Conservation (phyloP, 371 early-diverging fungal species). For the Rhizomucor miehei region DNA sequence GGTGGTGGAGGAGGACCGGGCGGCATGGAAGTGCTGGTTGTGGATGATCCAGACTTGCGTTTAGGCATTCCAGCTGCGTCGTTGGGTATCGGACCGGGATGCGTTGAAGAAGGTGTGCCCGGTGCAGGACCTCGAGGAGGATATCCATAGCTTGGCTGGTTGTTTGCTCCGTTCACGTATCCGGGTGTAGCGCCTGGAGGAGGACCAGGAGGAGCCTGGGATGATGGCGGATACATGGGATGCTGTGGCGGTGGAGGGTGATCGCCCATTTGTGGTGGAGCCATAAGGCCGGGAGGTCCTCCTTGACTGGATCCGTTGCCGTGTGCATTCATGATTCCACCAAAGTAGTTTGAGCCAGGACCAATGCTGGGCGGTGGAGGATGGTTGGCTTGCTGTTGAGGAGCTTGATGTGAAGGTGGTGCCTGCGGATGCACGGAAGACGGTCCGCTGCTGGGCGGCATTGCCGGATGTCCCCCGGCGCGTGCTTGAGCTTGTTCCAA, state of each 20-base stretch:
- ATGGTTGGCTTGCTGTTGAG: constrained; percentile 21
- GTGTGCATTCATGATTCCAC: constrained; percentile 45
- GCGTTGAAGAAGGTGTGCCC: constrained; percentile 9
- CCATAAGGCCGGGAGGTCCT: constrained; percentile 31
- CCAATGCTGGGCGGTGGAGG: constrained; percentile 46
- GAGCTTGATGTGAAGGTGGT: constrained; percentile 20
- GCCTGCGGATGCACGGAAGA: constrained; percentile 11
- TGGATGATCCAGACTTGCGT: constrained; percentile 9
- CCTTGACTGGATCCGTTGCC: constrained; percentile 18
- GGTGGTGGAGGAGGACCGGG: constrained; percentile 11
- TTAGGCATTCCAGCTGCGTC: constrained; percentile 9
- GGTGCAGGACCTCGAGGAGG: constrained; percentile 12
- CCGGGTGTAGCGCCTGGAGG: constrained; percentile 11
- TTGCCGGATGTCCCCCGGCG: constrained; percentile 21
- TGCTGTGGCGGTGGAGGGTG: constrained; percentile 17
- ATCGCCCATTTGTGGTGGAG: constrained; percentile 39
- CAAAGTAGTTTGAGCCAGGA: constrained; percentile 49
- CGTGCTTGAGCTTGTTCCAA: constrained; percentile 38
- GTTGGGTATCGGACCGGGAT: constrained; percentile 2
- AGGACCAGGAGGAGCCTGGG: constrained; percentile 8
- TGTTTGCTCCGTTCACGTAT: constrained; percentile 10
- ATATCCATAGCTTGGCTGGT: constrained; percentile 9
- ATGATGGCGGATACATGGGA: constrained; percentile 15
- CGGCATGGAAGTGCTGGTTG: constrained; percentile 1
- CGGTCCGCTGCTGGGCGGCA: constrained; percentile 10